Base-by-base conservation (phyloP, 202 grass and related monocot species). In the Setaria viridis region DNA sequence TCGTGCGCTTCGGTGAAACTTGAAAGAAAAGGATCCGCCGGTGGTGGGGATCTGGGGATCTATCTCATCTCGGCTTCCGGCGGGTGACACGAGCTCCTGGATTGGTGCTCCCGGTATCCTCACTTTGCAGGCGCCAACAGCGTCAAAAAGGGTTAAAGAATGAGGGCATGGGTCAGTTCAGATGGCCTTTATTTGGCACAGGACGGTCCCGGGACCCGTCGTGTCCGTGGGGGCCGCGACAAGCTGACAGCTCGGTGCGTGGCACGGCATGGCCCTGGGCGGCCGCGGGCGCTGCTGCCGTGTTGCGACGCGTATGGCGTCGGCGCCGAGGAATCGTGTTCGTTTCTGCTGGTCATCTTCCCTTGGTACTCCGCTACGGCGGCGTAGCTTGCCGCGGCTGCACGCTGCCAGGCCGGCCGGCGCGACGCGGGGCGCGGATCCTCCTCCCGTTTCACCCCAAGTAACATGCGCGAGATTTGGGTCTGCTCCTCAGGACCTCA, bases 31-130 rank as follows among this genome's bases (percentile, higher is more conserved):
- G 25, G 25, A 25, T 25, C 25, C 25, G 25, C 25, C 39, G 48
- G 48, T 50, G 48, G 48, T 50, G 14, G 75, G 75, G 56, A 32
- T 47, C 76, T 45, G 8, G 50, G 78, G 3, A 9, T 46, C 43
- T 41, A 41, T 41, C 39, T 41, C 39, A 41, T 41, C 39, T 5
- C 39, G 0, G 39, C 11, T 9, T 43, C 50, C 17, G 57, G 11
- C 43, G 81, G 58, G 70, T 5, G 63, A 63, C 83, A 85, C 37
- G 62, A 70, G 70, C 85, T 35, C 85, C 85, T 85, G 74, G 74
- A 71, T 79, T 37, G 35, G 83, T 62, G 84, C 74, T 78, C 71
- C 47, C 30, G 70, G 45, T 55, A 54, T 80, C 20, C 63, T 53
- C 45, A 15, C 74, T 86, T 86, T 83, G 62, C 55, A 71, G 55